Conservation (phyloP, 306 rosid species). For the Mucuna pruriens region DNA sequence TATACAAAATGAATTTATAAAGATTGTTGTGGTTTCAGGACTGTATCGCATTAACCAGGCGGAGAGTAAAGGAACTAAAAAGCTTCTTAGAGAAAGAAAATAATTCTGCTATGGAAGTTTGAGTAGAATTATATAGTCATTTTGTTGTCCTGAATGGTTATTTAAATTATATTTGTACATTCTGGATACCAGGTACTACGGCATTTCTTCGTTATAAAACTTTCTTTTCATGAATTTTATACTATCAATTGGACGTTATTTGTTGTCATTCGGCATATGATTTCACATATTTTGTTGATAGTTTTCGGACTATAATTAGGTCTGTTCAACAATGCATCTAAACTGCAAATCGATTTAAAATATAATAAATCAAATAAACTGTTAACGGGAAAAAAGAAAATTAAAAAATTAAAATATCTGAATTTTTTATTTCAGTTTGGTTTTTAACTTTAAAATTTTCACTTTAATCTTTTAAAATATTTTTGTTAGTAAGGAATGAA, state of each 20-base stretch:
- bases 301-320: not conserved
- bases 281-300: not conserved
- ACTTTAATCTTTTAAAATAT: no score
- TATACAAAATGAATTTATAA: not conserved
- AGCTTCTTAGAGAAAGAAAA: conserved; percentile 62
- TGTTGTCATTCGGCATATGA: not conserved
- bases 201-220: not conserved
- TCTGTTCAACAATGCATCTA: no score
- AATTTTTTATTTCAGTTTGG: no score
- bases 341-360: no score
- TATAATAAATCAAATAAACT: no score
- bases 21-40: conserved; percentile 65
- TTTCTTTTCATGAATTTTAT: not conserved
- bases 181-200: not conserved
- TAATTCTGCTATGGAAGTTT: conserved; percentile 60
- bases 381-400: no score
- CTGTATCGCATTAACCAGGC: conserved; percentile 77
- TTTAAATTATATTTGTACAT: not conserved
- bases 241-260: not conserved
- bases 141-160: not conserved
- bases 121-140: not conserved
- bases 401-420: no score
- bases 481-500: no score
- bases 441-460: no score
- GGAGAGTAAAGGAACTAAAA: conserved; percentile 75